phyloP scores from a whole-genome alignment of 257 asterid genomes.

The Oldenlandia corymbosa region DNA sequence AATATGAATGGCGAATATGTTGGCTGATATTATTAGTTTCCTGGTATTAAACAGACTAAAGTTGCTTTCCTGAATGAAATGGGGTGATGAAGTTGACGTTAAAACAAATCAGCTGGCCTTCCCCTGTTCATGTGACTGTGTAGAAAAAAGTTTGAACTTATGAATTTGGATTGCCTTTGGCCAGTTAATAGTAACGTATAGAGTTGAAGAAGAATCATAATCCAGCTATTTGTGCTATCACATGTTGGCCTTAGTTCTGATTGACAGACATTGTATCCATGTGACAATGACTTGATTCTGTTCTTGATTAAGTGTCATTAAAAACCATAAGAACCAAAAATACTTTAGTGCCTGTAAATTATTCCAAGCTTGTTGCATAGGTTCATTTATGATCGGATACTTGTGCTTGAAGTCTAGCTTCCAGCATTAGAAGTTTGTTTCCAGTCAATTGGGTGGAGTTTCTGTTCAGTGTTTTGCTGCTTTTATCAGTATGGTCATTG shows the following conservation, averaged over 20 bases:
- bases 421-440: background rate
- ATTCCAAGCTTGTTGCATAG: background rate
- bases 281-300: no score
- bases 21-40: constrained; percentile 14
- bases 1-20: background rate
- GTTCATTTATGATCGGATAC: background rate
- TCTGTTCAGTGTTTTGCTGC: background rate
- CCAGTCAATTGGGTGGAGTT: background rate
- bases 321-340: background rate
- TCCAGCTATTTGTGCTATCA: background rate
- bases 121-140: background rate
- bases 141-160: background rate
- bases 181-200: background rate
- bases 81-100: background rate
- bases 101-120: background rate
- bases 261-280: background rate
- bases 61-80: background rate
- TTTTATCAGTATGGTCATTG: background rate
- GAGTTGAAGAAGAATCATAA: background rate
- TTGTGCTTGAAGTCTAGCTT: background rate
- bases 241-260: background rate
- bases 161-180: background rate
- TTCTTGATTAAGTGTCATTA: no score
- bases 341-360: background rate
- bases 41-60: background rate